Percentiles rank a stretch among this genome's conserved stretches.
phyloP scores from a whole-genome alignment of 2,329 filamentous ascomycete species.

The Hawksworthiomyces lignivorus region DNA sequence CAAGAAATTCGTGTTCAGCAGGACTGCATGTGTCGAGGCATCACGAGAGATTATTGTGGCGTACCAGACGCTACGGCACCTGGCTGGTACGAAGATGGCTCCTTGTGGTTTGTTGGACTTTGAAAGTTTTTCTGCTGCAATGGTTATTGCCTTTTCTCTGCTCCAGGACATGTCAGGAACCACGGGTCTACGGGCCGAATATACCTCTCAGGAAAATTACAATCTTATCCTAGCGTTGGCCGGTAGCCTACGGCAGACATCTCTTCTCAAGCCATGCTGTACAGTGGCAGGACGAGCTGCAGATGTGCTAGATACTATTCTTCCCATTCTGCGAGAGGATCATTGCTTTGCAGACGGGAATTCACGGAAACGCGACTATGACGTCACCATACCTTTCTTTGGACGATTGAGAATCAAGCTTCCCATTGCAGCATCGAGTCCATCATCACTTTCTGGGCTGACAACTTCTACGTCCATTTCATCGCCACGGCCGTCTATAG shows the following conservation, averaged over 20 bases:
- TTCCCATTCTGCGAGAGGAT: neutral
- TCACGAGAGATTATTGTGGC: neutral
- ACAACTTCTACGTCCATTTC: neutral
- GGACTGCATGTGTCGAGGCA: constrained; percentile 1
- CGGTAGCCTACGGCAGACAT: neutral
- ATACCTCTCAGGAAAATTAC: neutral
- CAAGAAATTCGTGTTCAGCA: neutral
- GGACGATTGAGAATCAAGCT: neutral
- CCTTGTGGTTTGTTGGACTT: constrained; percentile 3
- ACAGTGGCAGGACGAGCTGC: constrained; percentile 2
- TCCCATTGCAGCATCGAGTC: neutral
- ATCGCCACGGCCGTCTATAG: neutral
- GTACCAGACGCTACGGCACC: neutral
- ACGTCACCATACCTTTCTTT: constrained; percentile 4
- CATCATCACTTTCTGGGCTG: neutral
- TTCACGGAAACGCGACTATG: neutral
- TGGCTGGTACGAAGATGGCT: neutral
- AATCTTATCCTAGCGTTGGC: neutral
- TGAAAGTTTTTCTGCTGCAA: constrained; percentile 2
- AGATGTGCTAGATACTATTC: constrained; percentile 3
- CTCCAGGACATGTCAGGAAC: neutral
- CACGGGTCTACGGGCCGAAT: too few species aligned
- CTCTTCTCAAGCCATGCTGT: constrained; percentile 1
- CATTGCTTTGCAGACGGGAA: neutral
- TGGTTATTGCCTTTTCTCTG: constrained; percentile 1